Evolutionary conservation across 1,284 basidiomycete species (phyloP), one percentile per base, ranked within the genome.

Genomic region (Ustilago loliicola): DNA sequence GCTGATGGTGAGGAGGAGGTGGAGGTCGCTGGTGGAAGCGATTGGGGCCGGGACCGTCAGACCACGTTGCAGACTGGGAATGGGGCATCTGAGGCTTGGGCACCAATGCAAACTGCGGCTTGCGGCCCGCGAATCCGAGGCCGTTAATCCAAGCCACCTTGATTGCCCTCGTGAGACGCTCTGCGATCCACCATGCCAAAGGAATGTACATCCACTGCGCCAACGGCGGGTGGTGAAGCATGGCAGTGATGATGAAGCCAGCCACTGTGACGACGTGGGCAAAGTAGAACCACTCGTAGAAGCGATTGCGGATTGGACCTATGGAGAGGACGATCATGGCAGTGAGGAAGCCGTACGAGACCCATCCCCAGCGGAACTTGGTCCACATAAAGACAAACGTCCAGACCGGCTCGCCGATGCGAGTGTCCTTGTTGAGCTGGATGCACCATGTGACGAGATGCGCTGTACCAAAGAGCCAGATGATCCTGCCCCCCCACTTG

Each of bases 401-500:
- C 87, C 91, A 92, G 4, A 91, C 90, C 9, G 89, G 83, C 47
- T 86, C 82, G 60, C 89, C 88, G 61, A 89, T 90, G 7, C 90
- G 90, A 45, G 87, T 88, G 58, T 88, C 87, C 73, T 86, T 61
- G 29, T 63, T 87, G 45, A 95, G 88, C 84, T 95, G 92, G 8
- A 93, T 89, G 68, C 91, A 91, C 93, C 93, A 96, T 1, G 93
- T 88, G 7, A 88, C 88, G 45, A 92, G 91, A 85, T 95, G 94
- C 0, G 91, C 84, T 0, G 90, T 88, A 11, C 91, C 90, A 65
- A 94, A 87, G 56, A 91, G 86, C 91, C 92, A 95, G 38, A 94
- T 89, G 45, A 95, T 87, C 62, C 92, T 89, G 3, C 92, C 94
- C 5, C 90, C 88, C 89, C 91, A 92, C 48, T 90, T 90, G 87